A percentile compares a stretch with the other conserved stretches of the same genome.
phyloP scores from a whole-genome alignment of 495 filamentous ascomycete genomes.

The Hyaloscypha hepaticicola region DNA sequence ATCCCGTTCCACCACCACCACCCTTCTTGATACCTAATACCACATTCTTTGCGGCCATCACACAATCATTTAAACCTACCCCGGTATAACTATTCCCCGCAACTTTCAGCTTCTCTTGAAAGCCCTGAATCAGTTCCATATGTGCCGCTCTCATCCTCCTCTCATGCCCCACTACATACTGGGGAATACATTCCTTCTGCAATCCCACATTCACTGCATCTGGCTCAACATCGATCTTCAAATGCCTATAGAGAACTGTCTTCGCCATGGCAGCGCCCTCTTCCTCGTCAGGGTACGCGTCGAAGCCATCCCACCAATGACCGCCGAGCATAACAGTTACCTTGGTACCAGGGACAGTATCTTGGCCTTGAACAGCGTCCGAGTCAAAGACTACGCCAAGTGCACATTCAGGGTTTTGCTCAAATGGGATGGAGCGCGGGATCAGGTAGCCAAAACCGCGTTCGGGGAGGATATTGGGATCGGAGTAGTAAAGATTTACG shows the following conservation, averaged over 20 bases:
- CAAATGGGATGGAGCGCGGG: constrained; percentile 62
- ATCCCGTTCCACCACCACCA: constrained; percentile 16
- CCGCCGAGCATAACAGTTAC: constrained; percentile 95
- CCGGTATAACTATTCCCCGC: constrained; percentile 74
- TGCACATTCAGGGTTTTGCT: constrained; percentile 77
- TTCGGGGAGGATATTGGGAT: constrained; percentile 59
- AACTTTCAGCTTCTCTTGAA: constrained; percentile 64
- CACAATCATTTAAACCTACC: constrained; percentile 34
- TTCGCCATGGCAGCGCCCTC: constrained; percentile 67
- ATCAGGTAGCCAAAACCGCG: constrained; percentile 91
- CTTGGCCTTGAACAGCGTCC: constrained; percentile 54
- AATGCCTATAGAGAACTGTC: constrained; percentile 66
- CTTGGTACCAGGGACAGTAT: constrained; percentile 61
- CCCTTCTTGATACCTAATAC: constrained; percentile 18
- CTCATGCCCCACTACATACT: constrained; percentile 79
- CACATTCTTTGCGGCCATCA: constrained; percentile 25
- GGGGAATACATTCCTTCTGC: constrained; percentile 81
- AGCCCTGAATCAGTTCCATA: constrained; percentile 52
- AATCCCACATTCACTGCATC: constrained; percentile 56
- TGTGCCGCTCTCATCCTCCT: constrained; percentile 59
- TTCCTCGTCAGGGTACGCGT: constrained; percentile 53
- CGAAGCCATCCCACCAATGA: constrained; percentile 77
- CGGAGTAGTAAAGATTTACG: constrained; percentile 82
- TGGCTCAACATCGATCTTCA: constrained; percentile 61
- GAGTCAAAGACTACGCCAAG: constrained; percentile 93